phyloP scores from a whole-genome alignment of 2,329 filamentous ascomycete genomes.

The Talaromyces islandicus region DNA sequence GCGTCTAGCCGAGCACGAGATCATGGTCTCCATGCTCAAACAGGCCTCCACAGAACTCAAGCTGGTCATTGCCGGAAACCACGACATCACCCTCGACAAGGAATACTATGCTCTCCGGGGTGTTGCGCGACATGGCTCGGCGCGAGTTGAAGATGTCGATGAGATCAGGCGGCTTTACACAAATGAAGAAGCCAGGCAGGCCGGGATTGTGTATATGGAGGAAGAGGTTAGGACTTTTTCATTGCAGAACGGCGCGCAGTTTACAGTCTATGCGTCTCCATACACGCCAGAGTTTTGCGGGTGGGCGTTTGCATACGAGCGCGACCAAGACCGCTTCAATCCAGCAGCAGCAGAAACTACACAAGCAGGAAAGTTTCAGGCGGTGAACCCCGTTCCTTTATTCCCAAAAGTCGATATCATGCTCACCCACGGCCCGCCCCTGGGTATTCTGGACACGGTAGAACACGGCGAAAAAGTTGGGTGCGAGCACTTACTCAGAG shows the following conservation, averaged over 20 bases:
- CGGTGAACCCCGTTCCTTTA: conserved; percentile 37
- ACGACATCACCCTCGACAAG: conserved; percentile 54
- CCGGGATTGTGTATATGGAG: conserved; percentile 51
- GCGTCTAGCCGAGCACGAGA: conserved; percentile 41
- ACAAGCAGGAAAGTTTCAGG: conserved; percentile 18
- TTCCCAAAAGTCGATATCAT: conserved; percentile 48
- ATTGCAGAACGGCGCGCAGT: conserved; percentile 40
- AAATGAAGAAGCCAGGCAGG: conserved; percentile 34
- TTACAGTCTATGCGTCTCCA: conserved; percentile 47
- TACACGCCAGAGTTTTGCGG: conserved; percentile 53
- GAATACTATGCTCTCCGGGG: conserved; percentile 38
- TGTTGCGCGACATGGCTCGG: conserved; percentile 22
- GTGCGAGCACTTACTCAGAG: conserved; percentile 49
- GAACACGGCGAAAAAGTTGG: conserved; percentile 39
- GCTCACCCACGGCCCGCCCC: conserved; percentile 57
- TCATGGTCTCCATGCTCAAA: conserved; percentile 43
- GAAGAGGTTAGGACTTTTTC: conserved; percentile 46
- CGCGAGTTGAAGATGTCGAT: conserved; percentile 13
- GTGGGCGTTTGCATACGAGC: conserved; percentile 52
- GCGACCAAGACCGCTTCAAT: conserved; percentile 49
- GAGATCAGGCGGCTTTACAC: conserved; percentile 43
- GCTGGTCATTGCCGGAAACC: conserved; percentile 58
- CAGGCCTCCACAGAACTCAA: conserved; percentile 50
- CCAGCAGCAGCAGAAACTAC: conserved; percentile 10
- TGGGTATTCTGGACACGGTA: conserved; percentile 44